Conservation (phyloP, 2,329 filamentous ascomycete genomes). For the Canariomyces notabilis region DNA sequence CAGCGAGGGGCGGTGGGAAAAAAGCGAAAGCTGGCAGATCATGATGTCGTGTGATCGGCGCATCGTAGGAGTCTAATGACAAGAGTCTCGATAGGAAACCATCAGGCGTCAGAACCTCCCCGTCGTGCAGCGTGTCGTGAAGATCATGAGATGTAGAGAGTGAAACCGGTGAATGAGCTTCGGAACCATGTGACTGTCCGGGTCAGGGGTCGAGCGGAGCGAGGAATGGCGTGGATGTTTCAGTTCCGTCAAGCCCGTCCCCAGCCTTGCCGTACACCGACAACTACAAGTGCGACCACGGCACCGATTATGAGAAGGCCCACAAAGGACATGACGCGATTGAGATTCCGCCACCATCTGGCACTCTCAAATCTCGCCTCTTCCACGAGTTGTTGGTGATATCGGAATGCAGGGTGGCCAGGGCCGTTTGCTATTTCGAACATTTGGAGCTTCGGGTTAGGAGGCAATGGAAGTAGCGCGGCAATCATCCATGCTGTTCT, state of each 20-base stretch:
- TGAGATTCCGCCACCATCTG: conserved; percentile 56
- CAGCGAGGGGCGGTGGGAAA: neutral
- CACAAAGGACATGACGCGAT: conserved; percentile 53
- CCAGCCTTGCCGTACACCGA: conserved; percentile 50
- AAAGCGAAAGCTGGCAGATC: neutral
- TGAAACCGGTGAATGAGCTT: neutral
- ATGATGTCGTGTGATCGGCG: neutral
- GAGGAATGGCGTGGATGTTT: conserved; percentile 4
- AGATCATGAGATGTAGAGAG: neutral
- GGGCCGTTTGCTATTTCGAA: conserved; percentile 40
- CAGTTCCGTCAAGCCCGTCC: conserved; percentile 27
- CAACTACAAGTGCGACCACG: conserved; percentile 45
- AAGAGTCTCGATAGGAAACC: neutral
- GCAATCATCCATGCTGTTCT: conserved; percentile 71
- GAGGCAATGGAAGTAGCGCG: conserved; percentile 66
- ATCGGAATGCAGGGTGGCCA: conserved; percentile 31
- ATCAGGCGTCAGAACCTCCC: neutral
- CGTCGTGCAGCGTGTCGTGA: conserved; percentile 10
- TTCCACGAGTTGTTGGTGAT: conserved; percentile 34
- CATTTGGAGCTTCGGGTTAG: conserved; percentile 48
- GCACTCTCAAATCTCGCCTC: conserved; percentile 48
- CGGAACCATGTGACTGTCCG: neutral
- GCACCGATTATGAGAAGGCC: conserved; percentile 52
- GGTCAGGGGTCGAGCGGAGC: neutral
- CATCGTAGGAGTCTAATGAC: neutral